phyloP scores from a whole-genome alignment of 2,329 filamentous ascomycete genomes.

The Huntiella bhutanensis region DNA sequence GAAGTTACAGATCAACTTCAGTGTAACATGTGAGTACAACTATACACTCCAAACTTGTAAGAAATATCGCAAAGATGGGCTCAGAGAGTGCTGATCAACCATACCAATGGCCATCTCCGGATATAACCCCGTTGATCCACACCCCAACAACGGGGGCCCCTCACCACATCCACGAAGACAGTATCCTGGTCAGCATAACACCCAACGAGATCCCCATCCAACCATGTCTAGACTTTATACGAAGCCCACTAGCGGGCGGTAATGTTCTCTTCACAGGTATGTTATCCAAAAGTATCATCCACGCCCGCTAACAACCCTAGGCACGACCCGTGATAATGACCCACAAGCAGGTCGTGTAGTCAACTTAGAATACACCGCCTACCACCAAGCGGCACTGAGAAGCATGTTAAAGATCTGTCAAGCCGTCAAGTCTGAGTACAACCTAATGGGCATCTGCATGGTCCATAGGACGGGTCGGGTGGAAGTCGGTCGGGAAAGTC shows the following conservation, averaged over 20 bases:
- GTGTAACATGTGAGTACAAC: no score
- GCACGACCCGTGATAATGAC: slow-evolving; percentile 52
- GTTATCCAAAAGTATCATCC: slow-evolving; percentile 11
- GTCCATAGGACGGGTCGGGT: slow-evolving; percentile 71
- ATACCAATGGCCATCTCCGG: no score
- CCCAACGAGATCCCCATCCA: no score
- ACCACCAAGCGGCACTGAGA: slow-evolving; percentile 48
- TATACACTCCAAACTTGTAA: no score
- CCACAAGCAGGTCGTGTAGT: slow-evolving; percentile 28
- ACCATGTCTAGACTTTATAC: slow-evolving; percentile 25
- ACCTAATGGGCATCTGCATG: slow-evolving; percentile 55
- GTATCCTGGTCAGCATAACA: no score
- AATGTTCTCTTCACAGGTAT: slow-evolving; percentile 59
- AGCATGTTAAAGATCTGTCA: slow-evolving; percentile 48
- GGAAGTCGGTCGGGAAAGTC: slow-evolving; percentile 81
- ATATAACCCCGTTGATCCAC: no score
- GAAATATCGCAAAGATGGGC: no score
- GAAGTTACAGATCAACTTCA: no score
- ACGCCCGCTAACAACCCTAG: slow-evolving; percentile 21
- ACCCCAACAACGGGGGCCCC: no score
- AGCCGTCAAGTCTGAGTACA: slow-evolving; percentile 38
- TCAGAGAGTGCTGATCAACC: no score
- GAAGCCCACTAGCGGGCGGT: slow-evolving; percentile 54
- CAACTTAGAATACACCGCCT: slow-evolving; percentile 57
- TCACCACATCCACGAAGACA: not conserved